A percentile compares a stretch with the other conserved stretches of the same genome.
These are phyloP conservation scores for Thelonectria discophora DNA, from an alignment of 2,329 filamentous ascomycete species.

Conservation along the genomic window DNA sequence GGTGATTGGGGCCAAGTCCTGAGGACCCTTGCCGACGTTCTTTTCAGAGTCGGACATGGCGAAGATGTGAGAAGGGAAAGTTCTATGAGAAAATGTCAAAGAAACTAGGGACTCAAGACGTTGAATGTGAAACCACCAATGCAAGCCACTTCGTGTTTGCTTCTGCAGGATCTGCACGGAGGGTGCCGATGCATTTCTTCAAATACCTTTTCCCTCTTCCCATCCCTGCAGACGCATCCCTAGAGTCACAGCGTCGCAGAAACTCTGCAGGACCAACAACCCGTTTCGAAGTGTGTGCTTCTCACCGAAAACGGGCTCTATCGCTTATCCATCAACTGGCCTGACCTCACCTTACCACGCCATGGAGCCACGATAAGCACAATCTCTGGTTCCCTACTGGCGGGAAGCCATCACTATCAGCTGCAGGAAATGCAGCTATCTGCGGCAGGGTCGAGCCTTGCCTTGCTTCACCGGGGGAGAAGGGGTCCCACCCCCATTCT, in stretches of 20 bases:
- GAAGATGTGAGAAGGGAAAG: not conserved
- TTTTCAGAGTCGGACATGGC: slow-evolving; percentile 23
- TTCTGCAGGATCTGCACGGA: not conserved
- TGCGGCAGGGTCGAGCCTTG: slow-evolving; percentile 6
- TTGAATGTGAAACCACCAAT: not conserved
- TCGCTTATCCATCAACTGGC: slow-evolving; percentile 21
- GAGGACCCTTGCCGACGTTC: slow-evolving; percentile 7
- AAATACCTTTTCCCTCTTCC: slow-evolving; percentile 11
- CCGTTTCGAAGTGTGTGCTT: not conserved
- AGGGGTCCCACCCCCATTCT: slow-evolving; percentile 20
- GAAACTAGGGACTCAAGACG: too few species aligned
- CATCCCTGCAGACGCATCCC: not conserved
- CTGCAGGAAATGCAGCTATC: slow-evolving; percentile 17
- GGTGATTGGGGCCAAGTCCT: slow-evolving; percentile 16
- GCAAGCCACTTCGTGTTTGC: not conserved
- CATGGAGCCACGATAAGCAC: slow-evolving; percentile 13
- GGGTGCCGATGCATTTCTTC: slow-evolving; percentile 12
- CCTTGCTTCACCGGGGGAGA: too few species aligned
- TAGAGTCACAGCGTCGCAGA: not conserved
- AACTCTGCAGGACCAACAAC: not conserved
- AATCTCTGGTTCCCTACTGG: not conserved
- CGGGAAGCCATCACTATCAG: slow-evolving; percentile 1
- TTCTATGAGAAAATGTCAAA: not conserved
- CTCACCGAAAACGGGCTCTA: slow-evolving; percentile 9
- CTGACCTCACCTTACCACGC: slow-evolving; percentile 24